A percentile compares a stretch with the other conserved stretches of the same genome.
These are phyloP conservation scores for Ceratobasidium sp. DNA, from an alignment of 1,284 basidiomycete species.

Conservation along the genomic window DNA sequence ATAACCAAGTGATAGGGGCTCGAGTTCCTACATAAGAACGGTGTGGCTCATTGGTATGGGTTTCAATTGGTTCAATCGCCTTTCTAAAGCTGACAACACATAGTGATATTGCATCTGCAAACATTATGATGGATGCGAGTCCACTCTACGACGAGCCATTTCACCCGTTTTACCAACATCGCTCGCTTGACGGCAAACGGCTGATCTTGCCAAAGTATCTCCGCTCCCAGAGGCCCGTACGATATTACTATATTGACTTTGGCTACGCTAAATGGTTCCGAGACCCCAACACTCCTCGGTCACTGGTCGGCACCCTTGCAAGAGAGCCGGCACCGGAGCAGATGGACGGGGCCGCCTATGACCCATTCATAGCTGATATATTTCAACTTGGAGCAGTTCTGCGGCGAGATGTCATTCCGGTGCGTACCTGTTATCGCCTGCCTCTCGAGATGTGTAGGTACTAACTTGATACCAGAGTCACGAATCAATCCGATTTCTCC, in stretches of 20 bases:
- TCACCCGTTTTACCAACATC: constrained; percentile 9
- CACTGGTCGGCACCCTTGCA: neutral
- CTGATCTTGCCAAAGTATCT: neutral
- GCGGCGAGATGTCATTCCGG: constrained; percentile 28
- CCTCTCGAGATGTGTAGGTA: too few species aligned
- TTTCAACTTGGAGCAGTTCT: constrained; percentile 33
- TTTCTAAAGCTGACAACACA: too few species aligned
- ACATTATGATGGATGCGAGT: constrained; percentile 3
- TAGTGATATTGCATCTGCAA: constrained; percentile 11
- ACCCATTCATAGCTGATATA: constrained; percentile 30
- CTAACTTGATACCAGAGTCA: too few species aligned
- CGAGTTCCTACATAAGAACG: constrained; percentile 1
- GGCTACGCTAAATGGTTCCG: constrained; percentile 36
- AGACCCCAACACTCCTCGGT: neutral
- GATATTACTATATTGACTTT: constrained; percentile 43
- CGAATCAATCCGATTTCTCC: too few species aligned
- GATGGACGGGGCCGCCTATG: neutral
- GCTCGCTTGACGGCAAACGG: neutral
- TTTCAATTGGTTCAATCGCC: too few species aligned
- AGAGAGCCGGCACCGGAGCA: constrained; percentile 30
- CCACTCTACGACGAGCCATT: constrained; percentile 11
- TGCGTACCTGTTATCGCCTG: too few species aligned
- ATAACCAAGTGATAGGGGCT: too few species aligned
- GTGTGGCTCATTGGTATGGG: constrained; percentile 2
- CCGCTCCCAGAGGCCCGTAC: constrained; percentile 7